Evolutionary conservation across 2,329 filamentous ascomycete genomes (phyloP), one percentile per base, ranked within the genome.

Genomic region (Alternaria panax): DNA sequence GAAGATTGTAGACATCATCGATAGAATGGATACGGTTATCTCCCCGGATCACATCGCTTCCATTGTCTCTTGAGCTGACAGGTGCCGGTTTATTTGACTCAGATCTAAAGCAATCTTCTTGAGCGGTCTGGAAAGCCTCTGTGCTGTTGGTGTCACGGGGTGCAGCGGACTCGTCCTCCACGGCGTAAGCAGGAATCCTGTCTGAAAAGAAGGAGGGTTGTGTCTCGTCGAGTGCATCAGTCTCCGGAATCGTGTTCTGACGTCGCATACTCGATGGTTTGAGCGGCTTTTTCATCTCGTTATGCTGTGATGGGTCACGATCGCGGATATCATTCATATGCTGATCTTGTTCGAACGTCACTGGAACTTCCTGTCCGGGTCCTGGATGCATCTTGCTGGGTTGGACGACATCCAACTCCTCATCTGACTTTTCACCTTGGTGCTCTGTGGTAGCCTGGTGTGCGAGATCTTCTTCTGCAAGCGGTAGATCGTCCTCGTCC

Each of bases 1-100:
- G 73, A 22, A 75, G 63, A 34, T 76, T 75, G 8, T 73, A 72
- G 27, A 79, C 78, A 16, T 80, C 78, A 7, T 71, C 64, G 9
- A 79, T 56, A n/a, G 70, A 74, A n/a, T 70, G 73, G 32, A 68
- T 63, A 36, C 63, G 64, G 25, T 57, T 56, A 1, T 32, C 40
- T 8, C 38, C 46, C 20, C 36, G 57, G 8, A 69, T 56, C 11
- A 42, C 40, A 43, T 68, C 63, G 27, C 64, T 69, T 22, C 57
- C 63, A 22, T 62, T 59, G 5, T 69, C 64, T 45, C 61, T 66
- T 9, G 63, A 65, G 27, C 57, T 62, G 14, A 56, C 43, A n/a
- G 45, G 64, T 27, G 51, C 61, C 1, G 42, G 50, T 32, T 58
- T 55, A 20, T 66, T 72, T 58, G 20, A 38, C 20, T 68, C 62